Conservation (phyloP, 2,329 filamentous ascomycete species). For the Fonsecaea monophora region DNA sequence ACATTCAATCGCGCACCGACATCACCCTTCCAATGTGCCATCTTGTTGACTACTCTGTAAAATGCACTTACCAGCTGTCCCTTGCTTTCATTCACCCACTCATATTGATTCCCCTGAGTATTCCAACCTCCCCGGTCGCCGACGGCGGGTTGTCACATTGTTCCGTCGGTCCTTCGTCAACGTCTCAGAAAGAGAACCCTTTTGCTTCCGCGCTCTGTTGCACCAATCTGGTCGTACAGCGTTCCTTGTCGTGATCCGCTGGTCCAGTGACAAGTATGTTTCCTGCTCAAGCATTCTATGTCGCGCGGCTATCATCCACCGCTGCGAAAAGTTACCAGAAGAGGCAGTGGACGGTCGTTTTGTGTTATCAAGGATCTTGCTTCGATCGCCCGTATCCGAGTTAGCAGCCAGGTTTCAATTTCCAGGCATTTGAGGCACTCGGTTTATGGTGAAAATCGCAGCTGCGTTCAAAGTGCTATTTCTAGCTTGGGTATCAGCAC, state of each 20-base stretch:
- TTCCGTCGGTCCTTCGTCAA: neutral
- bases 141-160: neutral
- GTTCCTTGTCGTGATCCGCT: neutral
- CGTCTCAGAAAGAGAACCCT: neutral
- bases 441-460: neutral
- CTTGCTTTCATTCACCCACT: neutral
- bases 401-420: neutral
- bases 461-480: neutral
- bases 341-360: neutral
- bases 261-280: neutral
- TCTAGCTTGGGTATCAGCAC: neutral
- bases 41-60: neutral
- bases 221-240: neutral
- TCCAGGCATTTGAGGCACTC: neutral
- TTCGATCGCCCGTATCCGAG: neutral
- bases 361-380: neutral
- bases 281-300: neutral
- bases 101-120: neutral
- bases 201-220: neutral
- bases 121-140: neutral
- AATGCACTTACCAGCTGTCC: slow-evolving; percentile 3
- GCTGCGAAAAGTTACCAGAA: slow-evolving; percentile 1
- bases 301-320: neutral
- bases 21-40: neutral
- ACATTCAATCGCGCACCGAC: neutral